A percentile compares a stretch with the other conserved stretches of the same genome.
Conservation (phyloP, 208 protist genomes). For the Acanthamoeba sp. region DNA sequence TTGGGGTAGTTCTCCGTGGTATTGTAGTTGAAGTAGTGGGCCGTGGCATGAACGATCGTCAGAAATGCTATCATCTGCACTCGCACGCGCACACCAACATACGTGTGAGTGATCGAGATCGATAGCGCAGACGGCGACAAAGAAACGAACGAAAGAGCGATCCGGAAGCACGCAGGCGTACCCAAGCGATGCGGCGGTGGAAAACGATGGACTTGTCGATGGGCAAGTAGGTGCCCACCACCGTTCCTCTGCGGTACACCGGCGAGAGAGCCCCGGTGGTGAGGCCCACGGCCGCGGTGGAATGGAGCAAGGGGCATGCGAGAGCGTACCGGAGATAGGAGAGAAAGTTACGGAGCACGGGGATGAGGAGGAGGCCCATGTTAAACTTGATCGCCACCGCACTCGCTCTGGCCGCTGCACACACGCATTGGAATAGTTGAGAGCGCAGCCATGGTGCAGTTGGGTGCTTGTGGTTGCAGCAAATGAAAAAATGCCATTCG, state of each 20-base stretch:
- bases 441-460: not conserved
- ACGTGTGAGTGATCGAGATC: no score
- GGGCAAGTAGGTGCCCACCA: constrained; percentile 82
- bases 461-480: not conserved
- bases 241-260: constrained; percentile 73
- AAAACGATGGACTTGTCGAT: constrained; percentile 89
- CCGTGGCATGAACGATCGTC: constrained; percentile 64
- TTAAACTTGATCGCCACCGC: constrained; percentile 83
- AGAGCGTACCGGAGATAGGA: constrained; percentile 66
- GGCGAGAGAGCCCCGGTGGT: no score
- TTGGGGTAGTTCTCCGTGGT: constrained; percentile 36
- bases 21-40: constrained; percentile 83
- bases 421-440: not conserved
- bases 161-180: constrained; percentile 50
- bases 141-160: not conserved
- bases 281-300: no score
- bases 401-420: constrained; percentile 70
- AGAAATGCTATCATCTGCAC: constrained; percentile 38
- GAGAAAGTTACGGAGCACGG: constrained; percentile 88
- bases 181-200: constrained; percentile 86
- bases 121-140: no score
- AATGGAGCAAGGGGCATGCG: not conserved
- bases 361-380: constrained; percentile 85
- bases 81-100: no score
- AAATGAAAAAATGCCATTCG: not conserved